Evolutionary conservation across 371 early-diverging fungal genomes (phyloP).

Genomic region (Actinomortierella wolfii): DNA sequence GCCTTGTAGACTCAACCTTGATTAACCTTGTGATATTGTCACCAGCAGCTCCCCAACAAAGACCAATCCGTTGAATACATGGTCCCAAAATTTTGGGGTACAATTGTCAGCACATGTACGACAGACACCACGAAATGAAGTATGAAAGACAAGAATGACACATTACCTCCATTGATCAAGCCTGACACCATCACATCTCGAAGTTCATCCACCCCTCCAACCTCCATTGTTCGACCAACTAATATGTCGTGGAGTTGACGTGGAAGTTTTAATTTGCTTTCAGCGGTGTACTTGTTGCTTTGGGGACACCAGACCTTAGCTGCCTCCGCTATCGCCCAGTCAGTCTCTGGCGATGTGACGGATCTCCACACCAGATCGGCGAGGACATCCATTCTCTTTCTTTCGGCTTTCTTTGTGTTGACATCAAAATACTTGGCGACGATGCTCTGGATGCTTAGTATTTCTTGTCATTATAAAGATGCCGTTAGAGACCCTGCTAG

Average conservation of each 20-base stretch:
- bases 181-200: slow-evolving; percentile 15
- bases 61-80: slow-evolving; percentile 11
- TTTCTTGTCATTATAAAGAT: no score
- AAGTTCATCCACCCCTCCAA: slow-evolving; percentile 14
- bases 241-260: slow-evolving; percentile 21
- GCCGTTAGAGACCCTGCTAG: no score
- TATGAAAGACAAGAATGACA: slow-evolving; percentile 2
- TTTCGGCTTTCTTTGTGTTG: no score
- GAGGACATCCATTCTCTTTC: slow-evolving; percentile 1
- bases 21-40: slow-evolving; percentile 13
- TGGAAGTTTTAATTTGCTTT: slow-evolving; percentile 22
- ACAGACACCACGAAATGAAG: no score
- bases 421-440: no score
- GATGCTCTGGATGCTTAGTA: no score
- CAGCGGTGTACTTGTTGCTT: slow-evolving; percentile 22
- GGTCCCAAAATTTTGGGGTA: no score
- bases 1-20: slow-evolving; percentile 14
- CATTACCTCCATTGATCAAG: slow-evolving; percentile 23
- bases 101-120: no score
- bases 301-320: slow-evolving; percentile 19
- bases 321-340: slow-evolving; percentile 22
- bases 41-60: slow-evolving; percentile 13
- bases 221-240: slow-evolving; percentile 16
- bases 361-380: slow-evolving; percentile 13
- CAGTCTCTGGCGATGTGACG: slow-evolving; percentile 10